Conservation (phyloP, 805 yeast genomes). For the Starmerella potacharoeniae region DNA sequence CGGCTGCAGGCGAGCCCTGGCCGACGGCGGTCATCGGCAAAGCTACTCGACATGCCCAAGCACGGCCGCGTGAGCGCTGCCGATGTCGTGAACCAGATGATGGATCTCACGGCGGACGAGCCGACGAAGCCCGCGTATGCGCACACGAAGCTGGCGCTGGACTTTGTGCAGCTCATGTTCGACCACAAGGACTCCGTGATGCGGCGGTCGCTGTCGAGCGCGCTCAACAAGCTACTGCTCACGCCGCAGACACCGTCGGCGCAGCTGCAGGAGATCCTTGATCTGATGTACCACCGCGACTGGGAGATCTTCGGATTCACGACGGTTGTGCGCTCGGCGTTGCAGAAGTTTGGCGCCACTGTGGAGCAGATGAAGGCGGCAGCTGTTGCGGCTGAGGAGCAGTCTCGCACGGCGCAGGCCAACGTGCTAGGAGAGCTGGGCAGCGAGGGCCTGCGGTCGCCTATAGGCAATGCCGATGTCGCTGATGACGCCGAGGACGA, state of each 20-base stretch:
- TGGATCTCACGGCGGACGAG: slow-evolving; percentile 62
- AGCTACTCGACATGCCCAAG: slow-evolving; percentile 25
- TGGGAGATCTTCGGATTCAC: neutral
- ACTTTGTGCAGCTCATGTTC: slow-evolving; percentile 1
- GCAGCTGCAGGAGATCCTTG: neutral
- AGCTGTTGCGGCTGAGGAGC: neutral
- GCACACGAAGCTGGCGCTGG: slow-evolving; percentile 11
- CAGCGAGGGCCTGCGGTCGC: neutral
- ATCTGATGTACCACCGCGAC: neutral
- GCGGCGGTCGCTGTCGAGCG: slow-evolving; percentile 7
- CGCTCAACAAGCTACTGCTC: slow-evolving; percentile 9
- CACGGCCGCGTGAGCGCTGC: slow-evolving; percentile 27
- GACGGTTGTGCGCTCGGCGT: neutral
- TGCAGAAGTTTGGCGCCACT: neutral
- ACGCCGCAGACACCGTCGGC: neutral
- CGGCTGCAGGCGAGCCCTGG: neutral
- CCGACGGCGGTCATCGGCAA: slow-evolving; percentile 7
- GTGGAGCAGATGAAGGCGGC: neutral
- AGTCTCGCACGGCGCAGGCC: neutral
- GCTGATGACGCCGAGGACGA: too few relatives aligned
- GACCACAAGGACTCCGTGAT: neutral
- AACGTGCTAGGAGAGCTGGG: neutral
- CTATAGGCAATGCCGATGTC: too few relatives aligned
- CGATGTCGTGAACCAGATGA: slow-evolving; percentile 46
- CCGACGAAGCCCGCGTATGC: slow-evolving; percentile 1